Conservation (phyloP, 805 yeast genomes). For the Wickerhamomyces mucosus region DNA sequence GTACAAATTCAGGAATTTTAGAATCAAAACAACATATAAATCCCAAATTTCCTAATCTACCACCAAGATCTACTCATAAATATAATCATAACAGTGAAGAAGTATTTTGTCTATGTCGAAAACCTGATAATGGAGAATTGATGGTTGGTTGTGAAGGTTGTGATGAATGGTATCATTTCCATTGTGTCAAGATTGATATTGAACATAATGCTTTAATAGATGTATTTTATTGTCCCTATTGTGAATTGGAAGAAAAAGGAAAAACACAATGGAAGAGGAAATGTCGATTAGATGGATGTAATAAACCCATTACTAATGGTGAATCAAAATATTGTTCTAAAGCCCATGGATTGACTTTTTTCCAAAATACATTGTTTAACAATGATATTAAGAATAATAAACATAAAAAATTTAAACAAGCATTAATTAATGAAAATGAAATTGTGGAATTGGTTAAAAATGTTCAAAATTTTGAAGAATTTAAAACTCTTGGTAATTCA, state of each 20-base stretch:
- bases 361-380: constrained; percentile 5
- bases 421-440: constrained; percentile 4
- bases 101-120: constrained; percentile 68
- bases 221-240: constrained; percentile 64
- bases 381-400: too few relatives aligned
- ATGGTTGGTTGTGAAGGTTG: constrained; percentile 96
- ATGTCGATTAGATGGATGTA: constrained; percentile 56
- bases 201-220: constrained; percentile 46
- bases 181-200: constrained; percentile 54
- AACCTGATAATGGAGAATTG: constrained; percentile 67
- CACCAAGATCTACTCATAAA: constrained; percentile 17
- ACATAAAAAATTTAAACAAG: constrained; percentile 1
- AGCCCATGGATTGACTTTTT: constrained; percentile 48
- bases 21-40: too few relatives aligned
- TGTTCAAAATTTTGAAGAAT: constrained; percentile 7
- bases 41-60: constrained; percentile 22
- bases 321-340: constrained; percentile 65
- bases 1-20: too few relatives aligned
- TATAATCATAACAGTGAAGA: constrained; percentile 47
- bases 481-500: constrained; percentile 24
- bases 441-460: constrained; percentile 8
- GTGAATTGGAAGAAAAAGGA: constrained; percentile 39
- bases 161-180: constrained; percentile 90
- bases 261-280: constrained; percentile 64
- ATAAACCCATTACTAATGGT: constrained; percentile 34